Evolutionary conservation across 1,284 basidiomycete genomes (phyloP).

Genomic region (Exobasidium cylindrosporum): DNA sequence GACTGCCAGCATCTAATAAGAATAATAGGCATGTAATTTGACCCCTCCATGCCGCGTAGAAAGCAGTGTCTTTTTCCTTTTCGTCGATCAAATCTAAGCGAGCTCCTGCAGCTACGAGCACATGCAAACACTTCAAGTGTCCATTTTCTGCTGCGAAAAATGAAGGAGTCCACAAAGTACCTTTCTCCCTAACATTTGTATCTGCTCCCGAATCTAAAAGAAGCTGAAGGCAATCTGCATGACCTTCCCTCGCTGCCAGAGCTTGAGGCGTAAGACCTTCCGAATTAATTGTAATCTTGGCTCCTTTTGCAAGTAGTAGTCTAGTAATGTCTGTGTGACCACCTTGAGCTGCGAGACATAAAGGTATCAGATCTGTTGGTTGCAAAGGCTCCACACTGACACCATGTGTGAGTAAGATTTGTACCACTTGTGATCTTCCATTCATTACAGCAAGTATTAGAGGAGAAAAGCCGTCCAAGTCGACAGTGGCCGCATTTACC

Average conservation of each 20-base stretch:
- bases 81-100: constrained; percentile 77
- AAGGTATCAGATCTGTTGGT: constrained; percentile 71
- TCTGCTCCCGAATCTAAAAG: constrained; percentile 63
- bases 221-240: constrained; percentile 74
- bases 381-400: constrained; percentile 38
- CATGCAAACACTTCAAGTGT: constrained; percentile 70
- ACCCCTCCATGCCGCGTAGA: constrained; percentile 98
- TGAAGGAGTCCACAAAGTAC: constrained; percentile 95
- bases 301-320: constrained; percentile 73
- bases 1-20: constrained; percentile 54
- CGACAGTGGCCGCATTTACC: constrained; percentile 67
- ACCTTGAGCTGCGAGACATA: constrained; percentile 84
- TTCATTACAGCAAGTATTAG: constrained; percentile 86
- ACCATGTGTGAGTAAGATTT: constrained; percentile 44
- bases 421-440: constrained; percentile 73
- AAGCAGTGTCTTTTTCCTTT: constrained; percentile 76
- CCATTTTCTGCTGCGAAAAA: constrained; percentile 93
- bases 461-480: constrained; percentile 81
- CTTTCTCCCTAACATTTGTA: constrained; percentile 74
- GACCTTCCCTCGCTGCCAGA: constrained; percentile 94
- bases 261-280: constrained; percentile 96
- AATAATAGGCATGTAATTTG: constrained; percentile 66
- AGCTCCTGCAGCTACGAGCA: constrained; percentile 76
- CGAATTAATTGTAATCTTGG: constrained; percentile 76
- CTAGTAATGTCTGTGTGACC: constrained; percentile 82